phyloP scores from a whole-genome alignment of 2,329 filamentous ascomycete genomes.

The Mariannaea elegans region DNA sequence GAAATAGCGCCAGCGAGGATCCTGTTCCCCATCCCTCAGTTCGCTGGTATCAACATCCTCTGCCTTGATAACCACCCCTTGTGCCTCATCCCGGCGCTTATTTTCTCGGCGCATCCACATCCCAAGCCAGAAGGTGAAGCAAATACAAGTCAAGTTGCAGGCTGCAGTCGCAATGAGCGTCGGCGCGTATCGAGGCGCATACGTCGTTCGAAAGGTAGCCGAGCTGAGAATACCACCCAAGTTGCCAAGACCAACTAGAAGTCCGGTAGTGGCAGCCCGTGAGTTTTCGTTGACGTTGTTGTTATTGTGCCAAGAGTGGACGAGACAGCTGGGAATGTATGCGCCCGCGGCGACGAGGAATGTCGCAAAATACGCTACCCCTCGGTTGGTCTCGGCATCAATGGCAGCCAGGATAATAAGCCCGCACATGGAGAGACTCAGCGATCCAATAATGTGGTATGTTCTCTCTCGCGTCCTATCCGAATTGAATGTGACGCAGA shows the following conservation, averaged over 20 bases:
- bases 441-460: constrained; percentile 51
- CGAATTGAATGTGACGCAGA: constrained; percentile 53
- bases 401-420: constrained; percentile 55
- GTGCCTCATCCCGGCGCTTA: constrained; percentile 16
- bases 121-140: constrained; percentile 30
- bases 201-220: constrained; percentile 56
- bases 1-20: constrained; percentile 29
- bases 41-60: constrained; percentile 33
- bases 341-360: constrained; percentile 56
- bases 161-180: constrained; percentile 55
- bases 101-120: constrained; percentile 32
- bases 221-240: constrained; percentile 56
- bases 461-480: constrained; percentile 56
- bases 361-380: constrained; percentile 58
- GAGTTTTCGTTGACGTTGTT: constrained; percentile 59
- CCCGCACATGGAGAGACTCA: constrained; percentile 52
- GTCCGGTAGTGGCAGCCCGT: constrained; percentile 57
- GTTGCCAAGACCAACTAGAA: constrained; percentile 59
- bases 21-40: constrained; percentile 22
- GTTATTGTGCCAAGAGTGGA: constrained; percentile 62
- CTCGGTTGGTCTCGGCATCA: constrained; percentile 51
- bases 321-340: constrained; percentile 57
- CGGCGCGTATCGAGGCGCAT: constrained; percentile 58
- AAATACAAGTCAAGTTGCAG: constrained; percentile 33
- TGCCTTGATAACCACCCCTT: constrained; percentile 22